These are phyloP conservation scores for Juglanconis oblonga DNA, from an alignment of 2,329 filamentous ascomycete genomes.

Conservation along the genomic window DNA sequence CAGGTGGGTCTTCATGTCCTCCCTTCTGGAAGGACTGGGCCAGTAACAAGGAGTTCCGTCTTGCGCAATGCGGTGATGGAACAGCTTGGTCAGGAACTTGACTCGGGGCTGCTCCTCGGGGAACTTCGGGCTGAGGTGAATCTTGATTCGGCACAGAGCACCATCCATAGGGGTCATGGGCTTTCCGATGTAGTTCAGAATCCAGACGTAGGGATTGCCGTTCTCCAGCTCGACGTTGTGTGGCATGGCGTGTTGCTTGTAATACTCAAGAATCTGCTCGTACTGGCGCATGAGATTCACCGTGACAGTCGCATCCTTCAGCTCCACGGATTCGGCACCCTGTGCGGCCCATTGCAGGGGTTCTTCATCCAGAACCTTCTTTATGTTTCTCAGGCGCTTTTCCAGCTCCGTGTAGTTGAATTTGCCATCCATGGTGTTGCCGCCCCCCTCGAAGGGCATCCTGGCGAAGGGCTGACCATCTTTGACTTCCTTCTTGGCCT, in stretches of 20 bases:
- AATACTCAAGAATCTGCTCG: conserved; percentile 73
- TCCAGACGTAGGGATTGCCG: conserved; percentile 86
- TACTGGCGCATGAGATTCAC: conserved; percentile 81
- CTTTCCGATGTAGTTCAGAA: conserved; percentile 82
- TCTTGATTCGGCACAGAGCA: conserved; percentile 77
- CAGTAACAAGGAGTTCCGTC: conserved; percentile 84
- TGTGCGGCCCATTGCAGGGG: conserved; percentile 67
- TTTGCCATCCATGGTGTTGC: conserved; percentile 80
- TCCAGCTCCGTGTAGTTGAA: conserved; percentile 79
- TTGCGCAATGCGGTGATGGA: conserved; percentile 80
- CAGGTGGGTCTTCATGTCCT: conserved; percentile 80
- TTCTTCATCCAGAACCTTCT: conserved; percentile 69
- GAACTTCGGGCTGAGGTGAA: conserved; percentile 80
- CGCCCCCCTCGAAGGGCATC: conserved; percentile 81
- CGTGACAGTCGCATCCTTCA: conserved; percentile 70
- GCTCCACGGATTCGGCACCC: conserved; percentile 56
- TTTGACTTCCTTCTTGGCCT: conserved; percentile 61
- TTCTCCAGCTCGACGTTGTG: conserved; percentile 75
- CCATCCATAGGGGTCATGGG: conserved; percentile 94
- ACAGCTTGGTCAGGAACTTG: conserved; percentile 75
- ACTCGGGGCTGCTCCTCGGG: conserved; percentile 86
- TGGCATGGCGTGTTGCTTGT: conserved; percentile 68
- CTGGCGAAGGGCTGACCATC: conserved; percentile 64
- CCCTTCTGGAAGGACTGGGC: conserved; percentile 54
- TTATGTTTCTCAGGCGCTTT: conserved; percentile 65